Evolutionary conservation across 179 eudicot species (phyloP).

Genomic region (Beta lomatogona): DNA sequence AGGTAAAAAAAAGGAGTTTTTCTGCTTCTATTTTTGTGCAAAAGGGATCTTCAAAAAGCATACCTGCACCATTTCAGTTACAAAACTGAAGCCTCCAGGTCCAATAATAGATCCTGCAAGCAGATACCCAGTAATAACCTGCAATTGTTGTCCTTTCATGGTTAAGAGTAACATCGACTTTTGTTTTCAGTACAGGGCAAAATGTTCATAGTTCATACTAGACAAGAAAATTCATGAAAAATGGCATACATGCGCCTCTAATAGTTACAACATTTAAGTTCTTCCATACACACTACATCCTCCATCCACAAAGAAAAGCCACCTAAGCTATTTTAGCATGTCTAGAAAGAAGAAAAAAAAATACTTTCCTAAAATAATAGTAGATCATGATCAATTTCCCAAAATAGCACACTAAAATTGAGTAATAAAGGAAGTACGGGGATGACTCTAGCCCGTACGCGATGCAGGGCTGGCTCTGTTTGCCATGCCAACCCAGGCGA

Average conservation of each 20-base stretch:
- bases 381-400: neutral
- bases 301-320: neutral
- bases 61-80: constrained; percentile 96
- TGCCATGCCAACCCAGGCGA: neutral
- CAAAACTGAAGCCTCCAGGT: constrained; percentile 81
- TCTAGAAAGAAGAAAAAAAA: neutral
- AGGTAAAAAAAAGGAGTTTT: no score
- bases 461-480: neutral
- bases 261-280: neutral
- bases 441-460: neutral
- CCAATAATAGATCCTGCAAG: constrained; percentile 90
- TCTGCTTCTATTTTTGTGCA: neutral
- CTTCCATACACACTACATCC: neutral
- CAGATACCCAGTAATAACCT: constrained; percentile 93
- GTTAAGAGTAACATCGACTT: neutral
- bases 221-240: neutral
- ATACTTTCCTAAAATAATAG: neutral
- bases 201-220: neutral
- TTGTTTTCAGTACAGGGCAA: neutral
- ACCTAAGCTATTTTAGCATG: neutral
- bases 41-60: constrained; percentile 13
- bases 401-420: neutral
- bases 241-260: neutral
- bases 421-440: neutral
- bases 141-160: constrained; percentile 14